Evolutionary conservation across 2,329 filamentous ascomycete species (phyloP).

Genomic region (Phaeosphaeria sp.): DNA sequence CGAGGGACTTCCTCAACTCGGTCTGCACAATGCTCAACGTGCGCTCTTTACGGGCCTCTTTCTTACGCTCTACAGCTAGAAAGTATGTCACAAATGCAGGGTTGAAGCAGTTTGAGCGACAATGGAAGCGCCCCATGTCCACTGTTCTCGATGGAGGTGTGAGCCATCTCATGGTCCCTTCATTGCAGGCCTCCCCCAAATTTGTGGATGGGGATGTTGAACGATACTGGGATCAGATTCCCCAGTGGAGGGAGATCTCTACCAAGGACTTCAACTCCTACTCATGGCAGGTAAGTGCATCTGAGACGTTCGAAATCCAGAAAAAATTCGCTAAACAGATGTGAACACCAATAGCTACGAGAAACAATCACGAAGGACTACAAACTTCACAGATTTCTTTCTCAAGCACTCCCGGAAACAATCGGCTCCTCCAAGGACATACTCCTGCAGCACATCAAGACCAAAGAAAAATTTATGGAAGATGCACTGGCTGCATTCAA

Average conservation of each 20-base stretch:
- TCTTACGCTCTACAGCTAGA: neutral
- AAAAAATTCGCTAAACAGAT: neutral
- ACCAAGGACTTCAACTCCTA: conserved; percentile 60
- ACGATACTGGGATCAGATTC: conserved; percentile 58
- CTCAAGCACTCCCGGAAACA: conserved; percentile 56
- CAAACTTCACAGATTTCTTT: conserved; percentile 59
- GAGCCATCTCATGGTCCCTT: neutral
- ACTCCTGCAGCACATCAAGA: conserved; percentile 50
- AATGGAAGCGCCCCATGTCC: neutral
- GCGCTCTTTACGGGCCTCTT: neutral
- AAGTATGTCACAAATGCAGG: neutral
- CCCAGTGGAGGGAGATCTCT: conserved; percentile 57
- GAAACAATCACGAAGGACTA: conserved; percentile 59
- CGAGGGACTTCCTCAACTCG: neutral
- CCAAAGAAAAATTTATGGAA: conserved; percentile 60
- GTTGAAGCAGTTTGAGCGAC: neutral
- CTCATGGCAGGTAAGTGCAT: conserved; percentile 60
- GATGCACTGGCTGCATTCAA: conserved; percentile 62
- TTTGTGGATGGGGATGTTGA: conserved; percentile 9
- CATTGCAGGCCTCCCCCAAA: neutral
- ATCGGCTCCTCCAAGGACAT: conserved; percentile 49
- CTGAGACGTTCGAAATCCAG: neutral
- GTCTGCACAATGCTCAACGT: neutral
- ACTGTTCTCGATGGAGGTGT: neutral
- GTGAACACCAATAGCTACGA: conserved; percentile 44